phyloP scores from a whole-genome alignment of 2,329 filamentous ascomycete genomes.

The Lecanosticta acicola region DNA sequence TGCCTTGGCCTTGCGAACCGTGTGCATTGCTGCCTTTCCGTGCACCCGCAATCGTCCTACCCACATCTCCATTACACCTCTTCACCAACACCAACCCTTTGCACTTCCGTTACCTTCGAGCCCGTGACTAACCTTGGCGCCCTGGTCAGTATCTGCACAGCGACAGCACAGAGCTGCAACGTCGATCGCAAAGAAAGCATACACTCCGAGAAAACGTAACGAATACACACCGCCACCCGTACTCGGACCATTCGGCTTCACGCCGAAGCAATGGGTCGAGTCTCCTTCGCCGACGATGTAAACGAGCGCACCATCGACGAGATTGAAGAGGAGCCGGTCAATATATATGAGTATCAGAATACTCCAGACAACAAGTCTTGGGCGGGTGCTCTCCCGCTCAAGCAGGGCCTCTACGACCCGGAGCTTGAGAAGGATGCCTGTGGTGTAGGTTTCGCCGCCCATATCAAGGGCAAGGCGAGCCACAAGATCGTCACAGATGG shows the following conservation, averaged over 20 bases:
- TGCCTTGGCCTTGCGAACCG: neutral
- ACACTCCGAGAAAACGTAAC: neutral
- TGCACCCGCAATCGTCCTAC: neutral
- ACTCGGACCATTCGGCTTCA: constrained; percentile 40
- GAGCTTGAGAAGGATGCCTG: constrained; percentile 97
- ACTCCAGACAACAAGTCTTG: constrained; percentile 77
- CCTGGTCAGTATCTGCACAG: neutral
- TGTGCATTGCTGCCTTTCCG: neutral
- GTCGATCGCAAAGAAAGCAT: neutral
- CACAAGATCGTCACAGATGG: constrained; percentile 99
- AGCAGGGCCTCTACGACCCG: constrained; percentile 98
- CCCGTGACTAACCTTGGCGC: constrained; percentile 2
- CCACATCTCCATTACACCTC: neutral
- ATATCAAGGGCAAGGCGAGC: constrained; percentile 95
- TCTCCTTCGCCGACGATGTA: constrained; percentile 48
- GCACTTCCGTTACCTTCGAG: neutral
- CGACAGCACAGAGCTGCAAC: neutral
- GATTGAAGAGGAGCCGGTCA: constrained; percentile 51
- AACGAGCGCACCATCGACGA: constrained; percentile 40
- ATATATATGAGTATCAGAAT: constrained; percentile 78
- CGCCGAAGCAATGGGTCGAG: constrained; percentile 52
- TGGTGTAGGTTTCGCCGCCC: constrained; percentile 97
- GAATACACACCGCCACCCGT: neutral
- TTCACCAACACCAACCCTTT: constrained; percentile 1
- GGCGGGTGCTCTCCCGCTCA: constrained; percentile 91